These are phyloP conservation scores for Noccaea caerulescens DNA, from an alignment of 345 rosid genomes.

Conservation along the genomic window DNA sequence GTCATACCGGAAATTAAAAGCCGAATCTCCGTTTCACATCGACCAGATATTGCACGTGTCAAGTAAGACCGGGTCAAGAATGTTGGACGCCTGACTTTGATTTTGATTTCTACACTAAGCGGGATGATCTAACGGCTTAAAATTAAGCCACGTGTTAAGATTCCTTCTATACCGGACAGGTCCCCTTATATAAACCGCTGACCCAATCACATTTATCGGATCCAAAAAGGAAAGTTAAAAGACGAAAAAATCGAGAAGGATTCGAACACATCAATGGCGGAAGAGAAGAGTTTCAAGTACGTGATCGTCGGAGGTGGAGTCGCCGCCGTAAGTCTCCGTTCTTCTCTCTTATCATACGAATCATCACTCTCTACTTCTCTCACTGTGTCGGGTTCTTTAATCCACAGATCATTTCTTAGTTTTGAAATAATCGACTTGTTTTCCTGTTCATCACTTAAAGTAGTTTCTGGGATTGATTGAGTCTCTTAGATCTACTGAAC, in stretches of 20 bases:
- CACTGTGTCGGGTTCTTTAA: too few relatives aligned
- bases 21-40: constrained; percentile 29
- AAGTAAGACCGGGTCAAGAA: constrained; percentile 28
- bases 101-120: not conserved
- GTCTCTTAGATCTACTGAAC: constrained; percentile 19
- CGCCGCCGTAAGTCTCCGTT: constrained; percentile 43
- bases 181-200: constrained; percentile 11
- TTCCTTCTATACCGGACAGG: constrained; percentile 7
- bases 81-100: constrained; percentile 18
- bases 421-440: not conserved
- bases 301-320: constrained; percentile 51
- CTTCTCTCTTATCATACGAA: constrained; percentile 18
- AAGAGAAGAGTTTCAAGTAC: constrained; percentile 48
- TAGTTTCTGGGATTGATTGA: not conserved
- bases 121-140: constrained; percentile 5
- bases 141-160: constrained; percentile 12
- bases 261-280: constrained; percentile 37
- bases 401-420: too few relatives aligned
- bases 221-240: not conserved
- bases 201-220: constrained; percentile 28
- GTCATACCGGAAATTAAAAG: constrained; percentile 12
- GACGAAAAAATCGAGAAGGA: not conserved
- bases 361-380: constrained; percentile 21
- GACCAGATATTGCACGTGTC: not conserved
- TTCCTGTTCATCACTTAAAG: not conserved